Evolutionary conservation across 768 basidiomycete species (phyloP), one percentile per base, ranked within the genome.

Genomic region (Termitomyces sp.): DNA sequence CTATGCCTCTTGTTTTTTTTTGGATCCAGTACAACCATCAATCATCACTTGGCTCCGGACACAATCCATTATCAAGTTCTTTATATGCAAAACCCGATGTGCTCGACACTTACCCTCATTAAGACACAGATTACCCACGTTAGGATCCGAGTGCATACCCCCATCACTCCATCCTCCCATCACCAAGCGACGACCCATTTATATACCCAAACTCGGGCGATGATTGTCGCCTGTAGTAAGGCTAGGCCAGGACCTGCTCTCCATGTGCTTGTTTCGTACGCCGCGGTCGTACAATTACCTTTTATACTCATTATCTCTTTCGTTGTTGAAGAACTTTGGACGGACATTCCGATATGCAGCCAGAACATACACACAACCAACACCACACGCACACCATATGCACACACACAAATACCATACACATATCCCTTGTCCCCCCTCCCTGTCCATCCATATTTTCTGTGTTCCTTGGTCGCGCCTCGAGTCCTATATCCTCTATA

Each of bases 291-390:
- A 64, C 63, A 33, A 53, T 60, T 54, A 54, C 51, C 33, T 56
- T 23, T 60, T 60, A 55, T 61, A 56, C 59, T 60, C 64, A 62
- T 63, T 52, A 56, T 59, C 66, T 54, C 59, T 46, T 58, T 66
- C 57, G 56, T 65, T 62, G 63, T 59, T 61, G 60, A 65, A 64
- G 66, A 63, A 51, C 50, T 62, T 65, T 66, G 67, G 68, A 69
- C 68, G 68, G 68, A 70, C 68, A 67, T 69, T 64, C 61, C 58
- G 59, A 64, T 59, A 69, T 68, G 63, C 65, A 64, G 55, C 59
- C 61, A 62, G 35, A 57, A 50, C 47, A 56, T 60, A 60, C 46
- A 60, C 58, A 55, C 48, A 47, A 55, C 44, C 54, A 54, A 41
- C 53, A 47, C 35, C 38, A 57, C 51, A 53, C 56, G 56, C 38